A percentile compares a stretch with the other conserved stretches of the same genome.
Evolutionary conservation across 1,284 basidiomycete species (phyloP).

Genomic region (Moesziomyces aphidis): DNA sequence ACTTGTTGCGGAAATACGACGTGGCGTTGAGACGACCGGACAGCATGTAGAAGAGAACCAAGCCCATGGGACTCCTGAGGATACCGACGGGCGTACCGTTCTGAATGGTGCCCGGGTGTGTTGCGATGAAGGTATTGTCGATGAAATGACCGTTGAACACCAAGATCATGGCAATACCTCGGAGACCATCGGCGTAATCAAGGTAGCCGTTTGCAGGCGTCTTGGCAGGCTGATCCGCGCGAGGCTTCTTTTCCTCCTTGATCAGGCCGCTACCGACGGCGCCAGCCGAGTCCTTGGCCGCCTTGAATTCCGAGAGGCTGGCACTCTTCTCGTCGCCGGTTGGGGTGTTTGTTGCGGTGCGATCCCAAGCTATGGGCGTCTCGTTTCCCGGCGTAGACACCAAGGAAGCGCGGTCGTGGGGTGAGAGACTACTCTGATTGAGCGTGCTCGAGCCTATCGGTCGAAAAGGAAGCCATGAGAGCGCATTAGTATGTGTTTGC

Average conservation of each 20-base stretch:
- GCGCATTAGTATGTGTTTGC: neutral
- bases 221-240: conserved; percentile 34
- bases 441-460: conserved; percentile 4
- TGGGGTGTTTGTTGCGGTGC: conserved; percentile 13
- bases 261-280: conserved; percentile 30
- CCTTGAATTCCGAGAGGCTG: conserved; percentile 30
- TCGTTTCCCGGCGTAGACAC: conserved; percentile 20
- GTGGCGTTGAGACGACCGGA: conserved; percentile 69
- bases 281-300: conserved; percentile 41
- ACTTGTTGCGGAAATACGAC: conserved; percentile 64
- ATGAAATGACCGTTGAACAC: conserved; percentile 69
- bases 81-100: conserved; percentile 64
- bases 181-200: conserved; percentile 69
- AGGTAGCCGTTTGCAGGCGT: conserved; percentile 47
- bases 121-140: conserved; percentile 67
- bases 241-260: conserved; percentile 25
- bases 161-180: conserved; percentile 68
- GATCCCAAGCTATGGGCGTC: conserved; percentile 17
- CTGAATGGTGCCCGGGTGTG: conserved; percentile 65
- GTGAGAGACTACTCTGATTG: conserved; percentile 20
- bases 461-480: neutral
- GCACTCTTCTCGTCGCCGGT: conserved; percentile 14
- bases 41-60: conserved; percentile 64
- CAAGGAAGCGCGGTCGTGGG: conserved; percentile 14
- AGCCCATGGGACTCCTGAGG: conserved; percentile 34